These are phyloP conservation scores for Stephania cephalantha DNA, from an alignment of 164 flowering plant species.

Conservation along the genomic window DNA sequence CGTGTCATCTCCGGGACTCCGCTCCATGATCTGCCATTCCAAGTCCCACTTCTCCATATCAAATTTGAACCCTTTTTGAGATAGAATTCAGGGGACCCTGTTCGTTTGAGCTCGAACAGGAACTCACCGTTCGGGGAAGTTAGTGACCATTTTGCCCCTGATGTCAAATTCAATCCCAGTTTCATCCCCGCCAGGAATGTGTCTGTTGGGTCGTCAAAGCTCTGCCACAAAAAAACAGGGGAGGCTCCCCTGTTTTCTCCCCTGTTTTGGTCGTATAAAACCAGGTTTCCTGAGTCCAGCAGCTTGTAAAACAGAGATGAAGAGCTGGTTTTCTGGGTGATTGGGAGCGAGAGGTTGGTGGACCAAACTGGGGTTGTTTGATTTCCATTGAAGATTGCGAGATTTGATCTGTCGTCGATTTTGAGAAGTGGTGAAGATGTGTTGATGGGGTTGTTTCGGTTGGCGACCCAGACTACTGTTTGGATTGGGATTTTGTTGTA, in stretches of 20 bases:
- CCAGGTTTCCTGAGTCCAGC: constrained; percentile 45
- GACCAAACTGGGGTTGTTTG: constrained; percentile 25
- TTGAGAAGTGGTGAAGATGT: constrained; percentile 33
- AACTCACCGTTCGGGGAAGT: constrained; percentile 34
- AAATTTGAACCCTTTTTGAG: constrained; percentile 11
- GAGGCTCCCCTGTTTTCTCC: not conserved
- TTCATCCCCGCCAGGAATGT: constrained; percentile 8
- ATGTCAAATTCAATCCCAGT: constrained; percentile 32
- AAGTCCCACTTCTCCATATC: constrained; percentile 28
- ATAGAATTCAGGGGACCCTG: constrained; percentile 23
- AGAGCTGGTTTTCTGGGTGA: not conserved
- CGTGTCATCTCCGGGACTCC: constrained; percentile 17
- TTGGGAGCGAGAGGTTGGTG: constrained; percentile 9
- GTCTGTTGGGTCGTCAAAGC: not conserved
- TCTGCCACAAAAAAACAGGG: not conserved
- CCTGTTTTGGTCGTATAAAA: constrained; percentile 8
- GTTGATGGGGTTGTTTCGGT: constrained; percentile 36
- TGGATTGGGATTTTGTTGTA: constrained; percentile 20
- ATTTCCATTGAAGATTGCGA: constrained; percentile 12
- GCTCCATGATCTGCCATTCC: constrained; percentile 9
- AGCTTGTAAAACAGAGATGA: constrained; percentile 22
- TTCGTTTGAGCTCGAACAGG: constrained; percentile 15
- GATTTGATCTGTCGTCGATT: constrained; percentile 18
- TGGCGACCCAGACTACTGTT: constrained; percentile 51
- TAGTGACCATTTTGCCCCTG: constrained; percentile 28